phyloP scores from a whole-genome alignment of 2,329 filamentous ascomycete genomes.

The Monilinia fructicola region DNA sequence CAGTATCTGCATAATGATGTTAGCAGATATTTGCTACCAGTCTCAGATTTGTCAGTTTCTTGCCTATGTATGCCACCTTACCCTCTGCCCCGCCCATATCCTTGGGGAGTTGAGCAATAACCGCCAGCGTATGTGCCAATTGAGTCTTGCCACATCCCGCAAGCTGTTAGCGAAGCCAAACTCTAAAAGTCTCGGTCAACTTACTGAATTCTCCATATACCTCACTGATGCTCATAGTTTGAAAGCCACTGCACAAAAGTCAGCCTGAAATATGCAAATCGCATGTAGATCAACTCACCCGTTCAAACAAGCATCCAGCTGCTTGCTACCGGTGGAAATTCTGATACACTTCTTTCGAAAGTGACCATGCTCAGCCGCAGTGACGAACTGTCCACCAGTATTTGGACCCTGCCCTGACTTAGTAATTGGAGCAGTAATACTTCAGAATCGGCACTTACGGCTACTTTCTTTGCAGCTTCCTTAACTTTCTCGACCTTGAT shows the following conservation, averaged over 20 bases:
- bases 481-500: slow-evolving; percentile 71
- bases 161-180: background rate
- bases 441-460: slow-evolving; percentile 31
- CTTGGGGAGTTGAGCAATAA: slow-evolving; percentile 56
- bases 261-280: slow-evolving; percentile 10
- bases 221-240: slow-evolving; percentile 69
- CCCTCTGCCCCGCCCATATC: slow-evolving; percentile 66
- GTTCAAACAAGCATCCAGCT: slow-evolving; percentile 63
- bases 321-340: slow-evolving; percentile 69
- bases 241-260: slow-evolving; percentile 54
- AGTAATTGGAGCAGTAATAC: slow-evolving; percentile 20
- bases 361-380: slow-evolving; percentile 62
- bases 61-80: slow-evolving; percentile 67
- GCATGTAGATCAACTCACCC: slow-evolving; percentile 46
- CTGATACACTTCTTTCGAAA: slow-evolving; percentile 62
- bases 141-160: slow-evolving; percentile 66
- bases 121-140: slow-evolving; percentile 66
- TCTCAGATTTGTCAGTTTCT: background rate
- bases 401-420: slow-evolving; percentile 50
- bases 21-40: slow-evolving; percentile 6
- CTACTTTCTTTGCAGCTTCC: slow-evolving; percentile 55
- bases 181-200: slow-evolving; percentile 21
- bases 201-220: slow-evolving; percentile 59
- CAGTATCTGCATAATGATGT: slow-evolving; percentile 47
- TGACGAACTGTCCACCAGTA: slow-evolving; percentile 57